Evolutionary conservation across 1,284 basidiomycete genomes (phyloP).

Genomic region (Albatrellus sp.): DNA sequence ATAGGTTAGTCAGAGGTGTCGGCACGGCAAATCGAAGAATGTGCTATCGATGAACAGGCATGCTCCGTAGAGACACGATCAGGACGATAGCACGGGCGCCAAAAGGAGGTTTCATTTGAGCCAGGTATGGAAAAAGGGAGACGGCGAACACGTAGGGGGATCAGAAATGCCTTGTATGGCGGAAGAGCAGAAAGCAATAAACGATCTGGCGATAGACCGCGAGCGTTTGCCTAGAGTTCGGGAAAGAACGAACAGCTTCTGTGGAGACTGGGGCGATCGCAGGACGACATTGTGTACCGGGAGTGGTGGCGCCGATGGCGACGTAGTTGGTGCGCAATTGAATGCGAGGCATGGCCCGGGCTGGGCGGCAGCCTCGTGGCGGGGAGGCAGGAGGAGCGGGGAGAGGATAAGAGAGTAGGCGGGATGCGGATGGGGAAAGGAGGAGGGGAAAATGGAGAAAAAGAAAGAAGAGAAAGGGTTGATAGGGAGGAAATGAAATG

Average conservation of each 20-base stretch:
- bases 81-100: constrained; percentile 9
- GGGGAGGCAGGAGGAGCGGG: too few species aligned
- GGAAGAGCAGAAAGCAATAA: constrained; percentile 7
- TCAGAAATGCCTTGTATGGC: too few species aligned
- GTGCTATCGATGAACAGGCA: constrained; percentile 11
- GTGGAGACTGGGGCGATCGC: too few species aligned
- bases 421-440: not conserved
- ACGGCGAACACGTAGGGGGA: not conserved
- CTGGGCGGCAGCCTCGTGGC: too few species aligned
- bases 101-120: constrained; percentile 13
- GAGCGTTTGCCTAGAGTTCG: too few species aligned
- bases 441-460: not conserved
- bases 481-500: not conserved
- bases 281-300: too few species aligned
- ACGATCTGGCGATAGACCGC: too few species aligned
- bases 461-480: not conserved
- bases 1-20: not conserved
- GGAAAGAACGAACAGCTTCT: too few species aligned
- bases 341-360: too few species aligned
- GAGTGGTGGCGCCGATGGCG: too few species aligned
- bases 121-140: constrained; percentile 9
- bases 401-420: not conserved
- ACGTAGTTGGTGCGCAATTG: too few species aligned
- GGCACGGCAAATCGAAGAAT: constrained; percentile 5
- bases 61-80: constrained; percentile 10